Evolutionary conservation across 1,284 basidiomycete species (phyloP), one percentile per base, ranked within the genome.

Genomic region (Pyrrhoderma lamaoense): DNA sequence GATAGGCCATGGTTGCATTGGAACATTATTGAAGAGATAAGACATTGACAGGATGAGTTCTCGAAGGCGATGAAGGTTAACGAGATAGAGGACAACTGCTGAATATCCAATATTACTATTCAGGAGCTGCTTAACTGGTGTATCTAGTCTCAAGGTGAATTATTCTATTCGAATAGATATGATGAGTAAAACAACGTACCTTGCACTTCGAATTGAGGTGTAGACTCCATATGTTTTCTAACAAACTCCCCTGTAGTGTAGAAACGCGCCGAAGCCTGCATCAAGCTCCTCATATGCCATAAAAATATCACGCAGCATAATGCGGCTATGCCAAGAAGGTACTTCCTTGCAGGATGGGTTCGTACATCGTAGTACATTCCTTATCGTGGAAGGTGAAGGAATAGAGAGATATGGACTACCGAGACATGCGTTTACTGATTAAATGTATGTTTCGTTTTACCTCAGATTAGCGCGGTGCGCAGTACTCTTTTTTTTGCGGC

Each of bases 1-100:
- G 16, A 54, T 54, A 3, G 53, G 53, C 53, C 53, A 54, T 31
- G 53, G 48, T 16, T 51, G 47, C 48, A 47, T 51, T 14, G 48
- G 48, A 18, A 54, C 53, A 25, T 54, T 54, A 11, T 16, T 46
- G 34, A 46, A 46, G 21, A 54, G 37, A 38, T 51, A 47, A 9
- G 53, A 51, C 37, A 54, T 36, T n/a, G 53, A 54, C 38, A 51
- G 21, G 2, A 47, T 16, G 11, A 54, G 48, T 23, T 50, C 48
- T 16, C 39, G 44, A n/a, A 51, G 49, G 7, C 48, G 49, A 31
- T 37, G 47, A 4, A 51, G 25, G 36, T 47, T 51, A 49, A 51
- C 45, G n/a, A 54, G 53, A 23, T 54, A 54, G 8, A 54, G 25
- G 18, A 54, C 31, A 16, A 47, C 53, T 19, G 53, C 53, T 7